Base-by-base conservation (phyloP, 495 filamentous ascomycete genomes). In the Penicillium paxilli region DNA sequence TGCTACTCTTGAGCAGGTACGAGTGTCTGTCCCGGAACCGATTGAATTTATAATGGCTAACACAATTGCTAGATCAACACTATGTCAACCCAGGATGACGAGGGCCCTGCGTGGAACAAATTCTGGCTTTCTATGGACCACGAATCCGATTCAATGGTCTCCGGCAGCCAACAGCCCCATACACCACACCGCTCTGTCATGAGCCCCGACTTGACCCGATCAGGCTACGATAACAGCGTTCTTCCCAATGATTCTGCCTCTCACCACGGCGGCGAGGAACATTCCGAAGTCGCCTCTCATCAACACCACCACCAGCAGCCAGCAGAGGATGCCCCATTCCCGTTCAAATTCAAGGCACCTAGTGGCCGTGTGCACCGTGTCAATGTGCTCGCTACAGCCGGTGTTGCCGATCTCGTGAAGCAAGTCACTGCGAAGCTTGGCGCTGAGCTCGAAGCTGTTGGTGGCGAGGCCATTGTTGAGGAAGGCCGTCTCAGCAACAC, bases 321-420 rank as follows among this genome's bases (percentile, higher is more conserved):
- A 19, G 73, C 80, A 0, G 84, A 87, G 64, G 89, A 91, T 49
- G 67, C 78, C 10, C 90, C 94, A 0, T 99, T 98, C 74, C 83
- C 92, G 21, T 98, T 99, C 85, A 99, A 99, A 70, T 99, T 99
- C 83, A 98, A 99, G 76, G 92, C 94, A 4, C 94, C 95, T 14
- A 94, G 90, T 67, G 94, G 95, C 37, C 89, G 94, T 35, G 92
- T 98, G 22, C 95, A 98, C 71, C 85, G 95, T 33, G 77, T 98
- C 8, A 94, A 96, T 64, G 87, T 97, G 5, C 73, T 86, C 55
- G 86, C 91, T 10, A 81, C 87, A 35, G 83, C 87, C 42, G 94
- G 94, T 50, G 83, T 99, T 54, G 83, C 78, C 32, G 87, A 94
- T 40, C 83, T 99, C 32, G 86, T 98, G 26, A 71, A 81, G 22